phyloP scores from a whole-genome alignment of 2,329 filamentous ascomycete species.

The Boeremia lycopersici region DNA sequence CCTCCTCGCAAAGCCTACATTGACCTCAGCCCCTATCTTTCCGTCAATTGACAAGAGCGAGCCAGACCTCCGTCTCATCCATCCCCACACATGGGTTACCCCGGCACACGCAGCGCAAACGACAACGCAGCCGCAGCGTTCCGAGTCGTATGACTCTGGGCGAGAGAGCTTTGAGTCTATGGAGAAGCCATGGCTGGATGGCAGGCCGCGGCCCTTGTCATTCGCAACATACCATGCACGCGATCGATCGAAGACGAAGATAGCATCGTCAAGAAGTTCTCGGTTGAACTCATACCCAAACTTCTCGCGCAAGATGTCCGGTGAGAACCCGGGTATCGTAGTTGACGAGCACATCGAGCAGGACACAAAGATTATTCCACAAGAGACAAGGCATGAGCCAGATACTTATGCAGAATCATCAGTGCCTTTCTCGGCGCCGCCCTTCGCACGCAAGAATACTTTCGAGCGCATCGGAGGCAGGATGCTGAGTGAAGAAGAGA shows the following conservation, averaged over 20 bases:
- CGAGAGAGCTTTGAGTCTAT: constrained; percentile 22
- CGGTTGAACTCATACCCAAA: constrained; percentile 34
- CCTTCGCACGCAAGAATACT: constrained; percentile 13
- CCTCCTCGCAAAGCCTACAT: constrained; percentile 9
- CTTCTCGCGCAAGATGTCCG: constrained; percentile 30
- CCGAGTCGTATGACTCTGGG: constrained; percentile 9
- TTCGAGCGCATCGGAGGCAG: constrained; percentile 8
- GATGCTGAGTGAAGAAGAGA: constrained; percentile 16
- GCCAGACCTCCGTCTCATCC: constrained; percentile 21
- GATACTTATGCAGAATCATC: constrained; percentile 26
- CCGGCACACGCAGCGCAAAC: constrained; percentile 14
- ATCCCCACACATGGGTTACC: constrained; percentile 24
- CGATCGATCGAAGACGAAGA: constrained; percentile 34
- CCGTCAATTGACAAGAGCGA: constrained; percentile 24
- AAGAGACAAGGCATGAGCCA: constrained; percentile 11
- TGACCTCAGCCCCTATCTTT: constrained; percentile 17
- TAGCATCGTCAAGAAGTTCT: constrained; percentile 38
- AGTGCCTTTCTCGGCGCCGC: constrained; percentile 21
- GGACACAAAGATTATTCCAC: constrained; percentile 26
- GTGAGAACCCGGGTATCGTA: constrained; percentile 22
- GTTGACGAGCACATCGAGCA: constrained; percentile 30
- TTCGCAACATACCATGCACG: constrained; percentile 33
- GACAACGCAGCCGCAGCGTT: constrained; percentile 20
- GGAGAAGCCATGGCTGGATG: constrained; percentile 24
- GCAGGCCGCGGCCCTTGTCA: constrained; percentile 31